Evolutionary conservation across 805 yeast genomes (phyloP).

Genomic region (Pichia thaimueangensis): DNA sequence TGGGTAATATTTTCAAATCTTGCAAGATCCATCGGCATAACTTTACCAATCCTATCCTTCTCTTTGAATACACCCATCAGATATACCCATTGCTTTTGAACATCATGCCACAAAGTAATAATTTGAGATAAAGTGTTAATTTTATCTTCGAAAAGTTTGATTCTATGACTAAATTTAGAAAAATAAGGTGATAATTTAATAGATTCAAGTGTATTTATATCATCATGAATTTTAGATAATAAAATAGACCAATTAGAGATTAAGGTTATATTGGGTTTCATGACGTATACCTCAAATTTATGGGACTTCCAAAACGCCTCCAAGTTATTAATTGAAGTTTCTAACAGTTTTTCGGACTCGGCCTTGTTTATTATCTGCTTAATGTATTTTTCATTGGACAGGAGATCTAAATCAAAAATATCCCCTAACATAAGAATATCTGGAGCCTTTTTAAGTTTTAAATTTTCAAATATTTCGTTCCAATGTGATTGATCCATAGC

Average conservation of each 20-base stretch:
- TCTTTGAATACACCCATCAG: constrained; percentile 69
- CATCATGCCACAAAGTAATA: constrained; percentile 71
- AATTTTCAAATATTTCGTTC: constrained; percentile 37
- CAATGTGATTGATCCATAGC: constrained; percentile 65
- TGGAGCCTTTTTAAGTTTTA: constrained; percentile 16
- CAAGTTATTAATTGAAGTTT: constrained; percentile 47
- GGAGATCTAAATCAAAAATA: constrained; percentile 53
- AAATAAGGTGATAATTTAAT: constrained; percentile 67
- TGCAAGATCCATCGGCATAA: constrained; percentile 64
- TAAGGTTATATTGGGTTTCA: constrained; percentile 44
- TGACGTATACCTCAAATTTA: constrained; percentile 48
- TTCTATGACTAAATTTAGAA: constrained; percentile 52
- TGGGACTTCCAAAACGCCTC: constrained; percentile 49
- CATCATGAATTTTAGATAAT: constrained; percentile 52
- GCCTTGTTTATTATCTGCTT: constrained; percentile 54
- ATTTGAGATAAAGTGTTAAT: constrained; percentile 46
- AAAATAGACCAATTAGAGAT: constrained; percentile 64
- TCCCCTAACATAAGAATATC: constrained; percentile 43
- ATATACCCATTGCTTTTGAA: constrained; percentile 85
- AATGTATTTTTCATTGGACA: constrained; percentile 38
- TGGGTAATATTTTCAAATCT: constrained; percentile 57
- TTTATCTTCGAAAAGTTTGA: constrained; percentile 47
- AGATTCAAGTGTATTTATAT: constrained; percentile 54
- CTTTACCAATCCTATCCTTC: constrained; percentile 48
- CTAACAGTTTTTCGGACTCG: constrained; percentile 62